Percentiles rank a stretch among this genome's conserved stretches.
These are phyloP conservation scores for Trichoderma aggressivum DNA, from an alignment of 2,329 filamentous ascomycete species.

Conservation along the genomic window DNA sequence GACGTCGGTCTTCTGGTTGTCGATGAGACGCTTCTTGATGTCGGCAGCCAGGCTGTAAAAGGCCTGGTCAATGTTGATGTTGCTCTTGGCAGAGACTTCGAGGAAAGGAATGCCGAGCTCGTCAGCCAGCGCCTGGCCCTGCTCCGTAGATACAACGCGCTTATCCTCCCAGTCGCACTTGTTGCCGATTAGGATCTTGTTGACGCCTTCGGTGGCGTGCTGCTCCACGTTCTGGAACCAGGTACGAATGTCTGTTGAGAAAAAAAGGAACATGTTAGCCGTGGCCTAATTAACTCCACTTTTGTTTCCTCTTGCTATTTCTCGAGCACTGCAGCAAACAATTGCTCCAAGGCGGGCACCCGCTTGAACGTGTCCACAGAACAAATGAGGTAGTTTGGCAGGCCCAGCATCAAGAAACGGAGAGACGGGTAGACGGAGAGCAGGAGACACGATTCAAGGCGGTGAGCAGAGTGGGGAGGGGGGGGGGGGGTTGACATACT, in stretches of 20 bases:
- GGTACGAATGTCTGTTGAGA: conserved; percentile 80
- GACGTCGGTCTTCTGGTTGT: conserved; percentile 77
- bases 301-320: neutral
- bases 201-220: conserved; percentile 96
- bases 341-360: neutral
- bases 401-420: neutral
- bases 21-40: conserved; percentile 98
- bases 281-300: neutral
- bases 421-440: neutral
- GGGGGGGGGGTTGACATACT: conserved; percentile 55
- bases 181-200: conserved; percentile 99
- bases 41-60: conserved; percentile 94
- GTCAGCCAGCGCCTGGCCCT: conserved; percentile 88
- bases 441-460: neutral
- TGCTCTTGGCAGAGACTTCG: conserved; percentile 97
- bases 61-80: conserved; percentile 99
- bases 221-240: conserved; percentile 99
- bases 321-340: neutral
- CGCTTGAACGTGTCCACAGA: neutral
- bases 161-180: conserved; percentile 99
- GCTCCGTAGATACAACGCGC: conserved; percentile 87
- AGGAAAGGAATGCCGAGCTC: conserved; percentile 98
- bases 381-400: neutral
- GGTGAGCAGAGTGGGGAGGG: conserved; percentile 2
- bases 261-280: conserved; percentile 6